These are phyloP conservation scores for Scenedesmus sp. DNA, from an alignment of 163 green algal species.

Conservation along the genomic window DNA sequence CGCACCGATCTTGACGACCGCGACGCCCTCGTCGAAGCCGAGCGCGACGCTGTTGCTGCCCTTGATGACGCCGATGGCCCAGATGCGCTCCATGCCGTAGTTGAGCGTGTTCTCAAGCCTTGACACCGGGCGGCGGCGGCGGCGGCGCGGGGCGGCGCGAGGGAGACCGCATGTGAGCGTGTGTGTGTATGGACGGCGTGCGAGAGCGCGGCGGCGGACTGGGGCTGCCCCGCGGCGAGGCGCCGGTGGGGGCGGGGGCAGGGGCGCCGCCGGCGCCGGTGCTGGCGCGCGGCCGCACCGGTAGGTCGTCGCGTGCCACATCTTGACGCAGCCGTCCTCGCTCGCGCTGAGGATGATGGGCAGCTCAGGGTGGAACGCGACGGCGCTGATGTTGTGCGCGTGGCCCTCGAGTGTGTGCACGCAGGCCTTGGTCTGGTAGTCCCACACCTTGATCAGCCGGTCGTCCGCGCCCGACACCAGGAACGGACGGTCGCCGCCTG, in stretches of 20 bases:
- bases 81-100: constrained; percentile 97
- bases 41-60: constrained; percentile 80
- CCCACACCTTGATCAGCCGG: constrained; percentile 94
- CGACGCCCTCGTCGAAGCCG: constrained; percentile 92
- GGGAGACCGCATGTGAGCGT: no score
- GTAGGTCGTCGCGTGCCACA: constrained; percentile 97
- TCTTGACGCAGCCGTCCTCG: constrained; percentile 95
- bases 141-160: no score
- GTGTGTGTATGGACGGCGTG: neutral
- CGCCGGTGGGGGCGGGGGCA: no score
- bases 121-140: no score
- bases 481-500: constrained; percentile 94
- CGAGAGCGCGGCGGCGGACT: no score
- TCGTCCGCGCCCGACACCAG: constrained; percentile 97
- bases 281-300: no score
- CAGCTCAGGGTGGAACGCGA: constrained; percentile 98
- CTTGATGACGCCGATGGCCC: constrained; percentile 87
- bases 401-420: constrained; percentile 96
- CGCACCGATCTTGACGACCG: constrained; percentile 42
- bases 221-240: no score
- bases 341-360: constrained; percentile 95
- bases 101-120: constrained; percentile 93
- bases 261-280: no score
- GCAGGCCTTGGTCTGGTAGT: constrained; percentile 99
- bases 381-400: constrained; percentile 88